Base-by-base conservation (phyloP, 2,329 filamentous ascomycete species). In the Fusarium sp. region DNA sequence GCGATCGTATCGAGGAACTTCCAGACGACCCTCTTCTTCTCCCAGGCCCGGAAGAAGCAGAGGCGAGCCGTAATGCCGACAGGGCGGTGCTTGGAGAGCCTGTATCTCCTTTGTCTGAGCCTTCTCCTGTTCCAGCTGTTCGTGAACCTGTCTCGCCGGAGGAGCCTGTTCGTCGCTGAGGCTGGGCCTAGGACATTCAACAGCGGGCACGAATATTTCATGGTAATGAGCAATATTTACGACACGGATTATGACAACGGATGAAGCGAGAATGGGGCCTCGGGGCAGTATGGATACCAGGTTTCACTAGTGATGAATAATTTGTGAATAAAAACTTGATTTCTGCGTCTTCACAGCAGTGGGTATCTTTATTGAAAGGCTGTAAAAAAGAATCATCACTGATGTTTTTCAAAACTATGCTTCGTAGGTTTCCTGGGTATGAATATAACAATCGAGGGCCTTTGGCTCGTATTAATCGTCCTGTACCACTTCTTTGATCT, bases 401-500 rank as follows among this genome's bases (percentile, higher is more conserved):
- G 45, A 36, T 44, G 20, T 24, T 14, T 24, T 54, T 36, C 45
- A 45, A 36, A 56, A 22, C 31, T 48, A 50, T 28, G 43, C 38
- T 39, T 36, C 40, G 24, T 31, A 3, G 14, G 24, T 28, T 51
- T 46, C 15, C 20, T 51, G 15, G 40, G 43, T 22, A 43, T 28
- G 26, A 42, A 18, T 18, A 53, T 18, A 39, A 26, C 26, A 22
- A 20, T 17, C 31, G 42, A 49, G 43, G 39, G 58, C 11, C 18
- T 63, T 28, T 17, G n/a, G 15, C 31, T 22, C 20, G 15, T 50
- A 71, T 64, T 74, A 88, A 74, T 90, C 87, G 70, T 90, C 88
- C 77, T 90, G 88, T 5, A 90, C 87, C 72, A 90, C 76, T 77
- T 91, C 88, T 76, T 90, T 90, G 58, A 90, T 90, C 77, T 90